phyloP scores from a whole-genome alignment of 1,284 basidiomycete species.

The Athelia psychrophila region DNA sequence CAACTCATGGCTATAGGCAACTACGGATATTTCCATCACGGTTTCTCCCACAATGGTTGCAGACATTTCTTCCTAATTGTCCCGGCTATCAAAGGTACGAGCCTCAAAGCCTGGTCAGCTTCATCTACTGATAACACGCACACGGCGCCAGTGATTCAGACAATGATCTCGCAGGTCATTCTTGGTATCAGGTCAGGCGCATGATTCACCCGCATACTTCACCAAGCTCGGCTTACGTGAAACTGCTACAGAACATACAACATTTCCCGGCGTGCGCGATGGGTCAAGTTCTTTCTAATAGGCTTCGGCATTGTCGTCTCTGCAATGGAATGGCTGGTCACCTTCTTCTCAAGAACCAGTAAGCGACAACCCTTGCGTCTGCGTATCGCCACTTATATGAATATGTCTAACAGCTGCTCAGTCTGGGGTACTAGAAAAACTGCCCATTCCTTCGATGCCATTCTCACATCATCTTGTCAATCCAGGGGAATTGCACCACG shows the following conservation, averaged over 20 bases:
- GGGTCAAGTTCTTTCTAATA: slow-evolving; percentile 14
- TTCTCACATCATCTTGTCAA: slow-evolving; percentile 16
- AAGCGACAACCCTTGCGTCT: not conserved
- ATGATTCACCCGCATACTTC: too few relatives aligned
- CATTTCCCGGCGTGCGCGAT: slow-evolving; percentile 21
- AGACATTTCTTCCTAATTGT: not conserved
- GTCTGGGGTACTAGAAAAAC: not conserved
- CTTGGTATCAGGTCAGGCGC: slow-evolving; percentile 23
- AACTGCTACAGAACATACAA: slow-evolving; percentile 25
- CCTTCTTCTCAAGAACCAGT: not conserved
- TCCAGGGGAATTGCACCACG: slow-evolving; percentile 30
- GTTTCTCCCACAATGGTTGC: slow-evolving; percentile 26
- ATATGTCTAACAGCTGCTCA: not conserved
- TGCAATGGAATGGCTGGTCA: not conserved
- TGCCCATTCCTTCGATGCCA: slow-evolving; percentile 22
- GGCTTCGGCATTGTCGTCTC: slow-evolving; percentile 13
- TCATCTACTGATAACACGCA: slow-evolving; percentile 24
- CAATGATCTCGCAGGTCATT: slow-evolving; percentile 32
- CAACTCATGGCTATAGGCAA: slow-evolving; percentile 14
- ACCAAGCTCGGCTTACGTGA: not conserved
- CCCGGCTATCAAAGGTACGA: not conserved
- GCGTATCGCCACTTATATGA: not conserved
- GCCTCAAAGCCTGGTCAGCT: not conserved
- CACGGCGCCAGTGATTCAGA: slow-evolving; percentile 22
- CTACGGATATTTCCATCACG: slow-evolving; percentile 32